phyloP scores from a whole-genome alignment of 495 filamentous ascomycete genomes.

The Penicillium steckii region DNA sequence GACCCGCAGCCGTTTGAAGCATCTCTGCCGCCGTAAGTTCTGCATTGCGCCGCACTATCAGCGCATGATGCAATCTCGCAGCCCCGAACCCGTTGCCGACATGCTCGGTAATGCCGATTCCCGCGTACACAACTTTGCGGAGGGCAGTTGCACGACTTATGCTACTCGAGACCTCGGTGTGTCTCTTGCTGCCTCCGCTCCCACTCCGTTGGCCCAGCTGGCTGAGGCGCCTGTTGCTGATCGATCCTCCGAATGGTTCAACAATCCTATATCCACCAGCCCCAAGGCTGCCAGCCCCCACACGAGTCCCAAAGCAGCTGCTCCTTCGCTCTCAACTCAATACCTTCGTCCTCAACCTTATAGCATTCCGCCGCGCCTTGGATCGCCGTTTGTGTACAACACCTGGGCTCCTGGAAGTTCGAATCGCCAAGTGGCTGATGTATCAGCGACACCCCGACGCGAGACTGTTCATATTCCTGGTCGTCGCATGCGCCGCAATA shows the following conservation, averaged over 20 bases:
- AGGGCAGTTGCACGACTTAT: slow-evolving; percentile 42
- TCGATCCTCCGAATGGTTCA: slow-evolving; percentile 35
- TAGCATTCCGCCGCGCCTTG: slow-evolving; percentile 40
- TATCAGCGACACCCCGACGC: slow-evolving; percentile 32
- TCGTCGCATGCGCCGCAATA: slow-evolving; percentile 46
- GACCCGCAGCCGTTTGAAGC: slow-evolving; percentile 76
- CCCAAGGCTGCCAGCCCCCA: slow-evolving; percentile 3
- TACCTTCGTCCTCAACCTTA: slow-evolving; percentile 24
- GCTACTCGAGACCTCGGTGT: slow-evolving; percentile 79
- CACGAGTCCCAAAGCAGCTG: not conserved
- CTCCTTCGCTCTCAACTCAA: slow-evolving; percentile 11
- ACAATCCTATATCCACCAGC: slow-evolving; percentile 20
- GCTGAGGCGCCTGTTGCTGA: slow-evolving; percentile 34
- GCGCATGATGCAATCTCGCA: slow-evolving; percentile 68
- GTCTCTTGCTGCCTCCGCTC: slow-evolving; percentile 75
- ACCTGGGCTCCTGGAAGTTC: slow-evolving; percentile 56
- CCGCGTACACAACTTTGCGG: slow-evolving; percentile 20
- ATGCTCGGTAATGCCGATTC: slow-evolving; percentile 33
- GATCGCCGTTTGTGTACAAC: slow-evolving; percentile 57
- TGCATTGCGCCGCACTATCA: slow-evolving; percentile 65
- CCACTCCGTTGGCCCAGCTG: slow-evolving; percentile 67
- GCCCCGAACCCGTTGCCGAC: slow-evolving; percentile 68
- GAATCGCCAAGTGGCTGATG: slow-evolving; percentile 27
- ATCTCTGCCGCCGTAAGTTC: slow-evolving; percentile 77
- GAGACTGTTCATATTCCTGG: slow-evolving; percentile 48